Conservation (phyloP, 2,329 filamentous ascomycete species). For the Penicillium sp. region DNA sequence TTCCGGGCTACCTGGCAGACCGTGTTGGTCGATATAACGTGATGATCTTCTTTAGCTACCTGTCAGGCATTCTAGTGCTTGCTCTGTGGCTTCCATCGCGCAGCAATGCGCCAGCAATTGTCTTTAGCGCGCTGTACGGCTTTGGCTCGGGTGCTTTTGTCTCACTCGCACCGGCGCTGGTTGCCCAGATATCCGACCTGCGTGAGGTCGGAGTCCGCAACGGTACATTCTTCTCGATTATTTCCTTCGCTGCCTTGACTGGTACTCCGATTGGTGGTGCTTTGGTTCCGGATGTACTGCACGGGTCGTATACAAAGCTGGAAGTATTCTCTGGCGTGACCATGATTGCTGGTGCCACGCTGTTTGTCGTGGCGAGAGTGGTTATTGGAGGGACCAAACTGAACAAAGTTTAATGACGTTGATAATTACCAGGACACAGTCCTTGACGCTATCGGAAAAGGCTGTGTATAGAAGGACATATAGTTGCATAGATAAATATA, state of each 20-base stretch:
- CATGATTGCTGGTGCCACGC: constrained; percentile 21
- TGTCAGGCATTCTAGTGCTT: constrained; percentile 35
- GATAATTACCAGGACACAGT: neutral
- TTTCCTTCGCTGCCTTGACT: constrained; percentile 61
- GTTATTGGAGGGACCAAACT: constrained; percentile 24
- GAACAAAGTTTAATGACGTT: constrained; percentile 19
- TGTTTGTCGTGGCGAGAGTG: constrained; percentile 25
- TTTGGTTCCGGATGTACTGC: constrained; percentile 24
- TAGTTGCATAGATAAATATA: neutral
- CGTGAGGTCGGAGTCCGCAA: constrained; percentile 64
- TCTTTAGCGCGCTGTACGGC: constrained; percentile 65
- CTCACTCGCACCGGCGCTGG: constrained; percentile 57
- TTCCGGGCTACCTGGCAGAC: constrained; percentile 32
- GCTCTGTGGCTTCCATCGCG: constrained; percentile 54
- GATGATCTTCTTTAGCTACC: constrained; percentile 46
- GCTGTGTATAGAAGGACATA: neutral
- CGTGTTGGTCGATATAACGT: constrained; percentile 35
- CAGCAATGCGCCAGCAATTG: constrained; percentile 55
- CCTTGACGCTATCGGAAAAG: neutral
- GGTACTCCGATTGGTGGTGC: constrained; percentile 30
- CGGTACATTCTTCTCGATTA: constrained; percentile 59
- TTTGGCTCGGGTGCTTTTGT: constrained; percentile 65
- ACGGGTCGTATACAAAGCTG: constrained; percentile 23
- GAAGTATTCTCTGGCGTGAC: constrained; percentile 28
- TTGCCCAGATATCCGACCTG: constrained; percentile 68